These are phyloP conservation scores for Pestalotiopsis fici DNA, from an alignment of 2,329 filamentous ascomycete species.

Conservation along the genomic window DNA sequence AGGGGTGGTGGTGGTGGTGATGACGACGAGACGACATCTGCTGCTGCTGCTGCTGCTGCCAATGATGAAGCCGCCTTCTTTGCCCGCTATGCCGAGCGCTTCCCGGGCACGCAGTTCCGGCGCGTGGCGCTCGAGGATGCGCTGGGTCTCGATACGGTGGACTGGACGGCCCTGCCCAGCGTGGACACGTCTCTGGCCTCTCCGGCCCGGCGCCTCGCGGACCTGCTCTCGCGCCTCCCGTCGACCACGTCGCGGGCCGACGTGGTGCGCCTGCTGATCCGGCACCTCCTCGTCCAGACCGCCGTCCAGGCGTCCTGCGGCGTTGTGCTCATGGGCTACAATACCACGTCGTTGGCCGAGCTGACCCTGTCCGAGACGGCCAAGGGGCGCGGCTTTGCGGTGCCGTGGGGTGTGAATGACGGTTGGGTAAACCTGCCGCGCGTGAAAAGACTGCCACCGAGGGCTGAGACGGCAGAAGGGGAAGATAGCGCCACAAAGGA, in stretches of 20 bases:
- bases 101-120: slow-evolving; percentile 67
- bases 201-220: slow-evolving; percentile 39
- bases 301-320: slow-evolving; percentile 64
- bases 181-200: slow-evolving; percentile 13
- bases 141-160: slow-evolving; percentile 50
- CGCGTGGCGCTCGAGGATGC: slow-evolving; percentile 65
- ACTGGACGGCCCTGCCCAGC: slow-evolving; percentile 51
- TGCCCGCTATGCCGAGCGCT: slow-evolving; percentile 53
- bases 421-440: slow-evolving; percentile 48
- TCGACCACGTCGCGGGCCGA: slow-evolving; percentile 79
- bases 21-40: slow-evolving; percentile 1
- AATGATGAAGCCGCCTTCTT: slow-evolving; percentile 19
- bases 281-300: slow-evolving; percentile 68
- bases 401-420: slow-evolving; percentile 83
- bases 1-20: slow-evolving; percentile 18
- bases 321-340: slow-evolving; percentile 80
- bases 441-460: background rate
- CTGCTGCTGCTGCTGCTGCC: background rate
- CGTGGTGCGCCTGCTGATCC: slow-evolving; percentile 68
- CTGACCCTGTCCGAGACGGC: slow-evolving; percentile 85
- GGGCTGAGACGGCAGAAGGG: background rate
- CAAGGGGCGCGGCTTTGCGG: slow-evolving; percentile 82
- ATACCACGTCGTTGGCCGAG: slow-evolving; percentile 84
- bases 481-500: slow-evolving; percentile 21
- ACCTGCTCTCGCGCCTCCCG: slow-evolving; percentile 61